Conservation (phyloP, 225 moss, liverwort and hornwort genomes). For the Neckera pumila region DNA sequence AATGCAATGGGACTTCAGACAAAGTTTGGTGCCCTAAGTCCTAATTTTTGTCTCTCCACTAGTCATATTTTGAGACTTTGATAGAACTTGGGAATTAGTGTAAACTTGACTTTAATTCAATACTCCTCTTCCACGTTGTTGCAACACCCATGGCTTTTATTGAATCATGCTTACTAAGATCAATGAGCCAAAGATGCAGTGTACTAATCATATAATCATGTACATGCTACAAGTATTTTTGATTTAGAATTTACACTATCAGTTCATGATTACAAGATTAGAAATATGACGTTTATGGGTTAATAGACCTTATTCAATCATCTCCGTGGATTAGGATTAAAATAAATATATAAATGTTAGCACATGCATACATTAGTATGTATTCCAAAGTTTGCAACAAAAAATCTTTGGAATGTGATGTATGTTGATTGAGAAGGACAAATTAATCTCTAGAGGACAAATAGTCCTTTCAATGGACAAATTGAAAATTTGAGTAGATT, state of each 20-base stretch:
- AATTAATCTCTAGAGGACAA: background rate
- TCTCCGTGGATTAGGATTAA: background rate
- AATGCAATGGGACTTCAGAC: background rate
- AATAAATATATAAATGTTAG: background rate
- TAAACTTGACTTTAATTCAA: accelerated
- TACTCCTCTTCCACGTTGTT: background rate
- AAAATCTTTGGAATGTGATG: background rate
- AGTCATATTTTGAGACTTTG: background rate
- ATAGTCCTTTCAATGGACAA: background rate
- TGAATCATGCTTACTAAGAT: accelerated
- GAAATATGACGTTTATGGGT: background rate
- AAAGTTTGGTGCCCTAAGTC: no score
- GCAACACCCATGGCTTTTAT: no score
- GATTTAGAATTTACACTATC: no score
- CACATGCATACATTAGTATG: accelerated
- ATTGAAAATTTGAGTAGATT: background rate
- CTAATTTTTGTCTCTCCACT: background rate
- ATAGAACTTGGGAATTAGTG: background rate
- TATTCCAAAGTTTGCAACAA: background rate
- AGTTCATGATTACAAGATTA: background rate
- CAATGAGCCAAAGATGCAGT: background rate
- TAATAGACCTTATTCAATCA: background rate
- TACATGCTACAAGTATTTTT: background rate
- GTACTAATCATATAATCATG: accelerated
- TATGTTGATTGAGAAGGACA: background rate